Conservation (phyloP, 495 filamentous ascomycete genomes). For the Aspergillus campestris region DNA sequence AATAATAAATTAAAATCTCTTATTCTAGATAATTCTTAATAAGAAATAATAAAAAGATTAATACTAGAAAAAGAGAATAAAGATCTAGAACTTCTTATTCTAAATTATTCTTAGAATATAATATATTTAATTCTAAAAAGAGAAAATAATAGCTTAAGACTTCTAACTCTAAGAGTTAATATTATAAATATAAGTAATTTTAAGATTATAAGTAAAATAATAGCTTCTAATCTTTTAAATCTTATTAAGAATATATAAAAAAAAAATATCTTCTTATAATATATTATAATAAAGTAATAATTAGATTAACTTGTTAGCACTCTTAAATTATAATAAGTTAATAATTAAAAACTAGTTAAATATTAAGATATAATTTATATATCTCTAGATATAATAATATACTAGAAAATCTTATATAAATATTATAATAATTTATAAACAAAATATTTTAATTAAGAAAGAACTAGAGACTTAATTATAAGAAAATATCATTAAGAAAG, state of each 20-base stretch:
- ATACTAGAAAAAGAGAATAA: too few relatives aligned
- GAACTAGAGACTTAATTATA: neutral
- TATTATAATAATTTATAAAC: neutral
- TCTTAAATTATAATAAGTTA: neutral
- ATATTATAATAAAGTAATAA: neutral
- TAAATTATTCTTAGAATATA: neutral
- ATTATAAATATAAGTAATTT: neutral
- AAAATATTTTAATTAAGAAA: neutral
- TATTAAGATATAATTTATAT: neutral
- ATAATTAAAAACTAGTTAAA: neutral
- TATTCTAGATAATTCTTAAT: too few relatives aligned
- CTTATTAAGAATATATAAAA: neutral
- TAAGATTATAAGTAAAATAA: neutral
- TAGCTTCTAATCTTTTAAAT: neutral
- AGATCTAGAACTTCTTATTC: too few relatives aligned
- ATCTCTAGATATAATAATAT: neutral
- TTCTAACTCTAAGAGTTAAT: too few relatives aligned
- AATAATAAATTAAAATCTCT: neutral
- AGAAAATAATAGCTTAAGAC: too few relatives aligned
- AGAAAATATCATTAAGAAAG: neutral
- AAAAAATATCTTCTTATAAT: neutral
- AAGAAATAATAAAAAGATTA: too few relatives aligned
- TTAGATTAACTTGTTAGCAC: neutral
- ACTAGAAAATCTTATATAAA: neutral
- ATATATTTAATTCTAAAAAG: neutral